phyloP scores from a whole-genome alignment of 352 stramenopile species.

The Phytophthora pinifolia region DNA sequence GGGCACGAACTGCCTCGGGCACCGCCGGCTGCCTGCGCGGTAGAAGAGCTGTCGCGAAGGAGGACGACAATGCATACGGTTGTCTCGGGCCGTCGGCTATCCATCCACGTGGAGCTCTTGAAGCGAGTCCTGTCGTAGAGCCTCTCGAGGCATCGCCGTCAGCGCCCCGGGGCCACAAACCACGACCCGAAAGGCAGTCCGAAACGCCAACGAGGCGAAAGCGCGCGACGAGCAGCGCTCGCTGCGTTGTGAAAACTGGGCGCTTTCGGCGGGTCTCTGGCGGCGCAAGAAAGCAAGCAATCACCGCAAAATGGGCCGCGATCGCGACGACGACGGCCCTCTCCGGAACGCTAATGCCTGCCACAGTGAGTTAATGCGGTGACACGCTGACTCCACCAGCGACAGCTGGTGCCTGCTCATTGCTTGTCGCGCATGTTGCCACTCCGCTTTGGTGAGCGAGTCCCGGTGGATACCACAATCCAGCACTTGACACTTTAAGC shows the following conservation, averaged over 20 bases:
- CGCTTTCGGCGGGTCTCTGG: slow-evolving; percentile 3
- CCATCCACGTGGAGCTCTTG: slow-evolving; percentile 14
- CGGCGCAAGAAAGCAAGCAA: slow-evolving; percentile 8
- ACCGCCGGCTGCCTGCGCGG: background rate
- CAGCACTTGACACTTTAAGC: too few species aligned
- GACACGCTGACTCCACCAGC: too few species aligned
- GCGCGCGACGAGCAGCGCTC: slow-evolving; percentile 1
- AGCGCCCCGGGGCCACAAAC: slow-evolving; percentile 14
- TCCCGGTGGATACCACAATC: too few species aligned
- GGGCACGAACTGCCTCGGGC: too few species aligned
- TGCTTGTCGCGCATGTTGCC: too few species aligned
- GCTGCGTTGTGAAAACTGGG: slow-evolving; percentile 16
- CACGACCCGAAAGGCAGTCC: slow-evolving; percentile 7
- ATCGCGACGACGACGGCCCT: slow-evolving; percentile 1
- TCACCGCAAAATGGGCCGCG: slow-evolving; percentile 15
- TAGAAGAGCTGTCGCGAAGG: slow-evolving; percentile 12
- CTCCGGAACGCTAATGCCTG: too few species aligned
- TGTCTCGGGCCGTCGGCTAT: slow-evolving; percentile 16
- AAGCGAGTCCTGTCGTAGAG: slow-evolving; percentile 9
- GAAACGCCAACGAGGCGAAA: background rate
- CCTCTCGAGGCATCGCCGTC: slow-evolving; percentile 12
- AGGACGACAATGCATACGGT: slow-evolving; percentile 16
- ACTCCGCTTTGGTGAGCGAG: too few species aligned
- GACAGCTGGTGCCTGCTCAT: too few species aligned
- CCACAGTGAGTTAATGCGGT: too few species aligned